A percentile compares a stretch with the other conserved stretches of the same genome.
Evolutionary conservation across 2,329 filamentous ascomycete species (phyloP).

Genomic region (Diaporthe sp.): DNA sequence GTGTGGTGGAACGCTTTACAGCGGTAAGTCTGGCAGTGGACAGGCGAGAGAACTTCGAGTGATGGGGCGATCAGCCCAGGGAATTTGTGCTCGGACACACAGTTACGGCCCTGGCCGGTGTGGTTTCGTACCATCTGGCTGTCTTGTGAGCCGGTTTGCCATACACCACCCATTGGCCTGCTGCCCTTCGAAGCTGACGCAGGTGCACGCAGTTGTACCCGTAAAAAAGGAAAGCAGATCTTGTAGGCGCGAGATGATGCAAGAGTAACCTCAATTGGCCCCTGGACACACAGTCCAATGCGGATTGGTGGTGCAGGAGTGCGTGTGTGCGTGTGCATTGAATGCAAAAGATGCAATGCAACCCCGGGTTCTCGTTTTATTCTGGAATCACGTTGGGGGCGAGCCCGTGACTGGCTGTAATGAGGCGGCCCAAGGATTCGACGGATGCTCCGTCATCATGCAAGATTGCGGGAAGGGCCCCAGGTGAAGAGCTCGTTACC

Average conservation of each 20-base stretch:
- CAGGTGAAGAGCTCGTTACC: not conserved
- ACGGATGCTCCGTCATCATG: slow-evolving; percentile 31
- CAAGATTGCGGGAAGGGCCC: slow-evolving; percentile 22
- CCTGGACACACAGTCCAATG: slow-evolving; percentile 3
- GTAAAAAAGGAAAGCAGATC: slow-evolving; percentile 7
- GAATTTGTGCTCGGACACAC: not conserved
- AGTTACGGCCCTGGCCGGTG: not conserved
- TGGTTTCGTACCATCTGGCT: not conserved
- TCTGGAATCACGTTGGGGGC: slow-evolving; percentile 15
- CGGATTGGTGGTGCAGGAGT: slow-evolving; percentile 15
- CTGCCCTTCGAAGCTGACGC: slow-evolving; percentile 5
- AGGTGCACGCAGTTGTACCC: slow-evolving; percentile 17
- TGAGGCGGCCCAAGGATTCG: not conserved
- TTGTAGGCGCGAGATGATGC: slow-evolving; percentile 28
- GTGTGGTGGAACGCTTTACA: slow-evolving; percentile 1
- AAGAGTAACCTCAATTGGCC: slow-evolving; percentile 20
- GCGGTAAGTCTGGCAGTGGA: not conserved
- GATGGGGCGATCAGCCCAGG: not conserved
- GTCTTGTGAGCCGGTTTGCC: slow-evolving; percentile 18
- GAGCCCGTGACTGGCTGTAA: slow-evolving; percentile 14
- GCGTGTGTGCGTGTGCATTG: slow-evolving; percentile 18
- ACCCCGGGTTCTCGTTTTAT: slow-evolving; percentile 22
- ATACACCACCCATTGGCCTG: not conserved
- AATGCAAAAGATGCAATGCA: slow-evolving; percentile 21
- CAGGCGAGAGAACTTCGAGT: not conserved